A percentile compares a stretch with the other conserved stretches of the same genome.
Conservation (phyloP, 1,284 basidiomycete species). For the Hypsizygus ulmarius region DNA sequence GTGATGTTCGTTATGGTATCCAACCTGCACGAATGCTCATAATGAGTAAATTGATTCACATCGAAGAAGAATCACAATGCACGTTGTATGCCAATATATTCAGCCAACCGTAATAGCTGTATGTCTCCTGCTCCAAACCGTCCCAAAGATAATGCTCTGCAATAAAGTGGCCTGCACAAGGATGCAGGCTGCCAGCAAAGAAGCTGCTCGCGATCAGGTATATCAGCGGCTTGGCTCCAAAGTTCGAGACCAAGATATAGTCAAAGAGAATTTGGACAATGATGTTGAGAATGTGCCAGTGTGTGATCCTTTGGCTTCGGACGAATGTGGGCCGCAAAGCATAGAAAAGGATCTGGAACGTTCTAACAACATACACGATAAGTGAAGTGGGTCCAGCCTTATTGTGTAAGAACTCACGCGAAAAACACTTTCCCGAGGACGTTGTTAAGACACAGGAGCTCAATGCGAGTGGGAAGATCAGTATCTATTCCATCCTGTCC, state of each 20-base stretch:
- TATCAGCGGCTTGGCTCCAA: slow-evolving; percentile 65
- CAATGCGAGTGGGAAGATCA: slow-evolving; percentile 86
- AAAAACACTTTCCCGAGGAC: slow-evolving; percentile 98
- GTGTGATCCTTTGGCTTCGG: slow-evolving; percentile 76
- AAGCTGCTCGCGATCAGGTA: slow-evolving; percentile 90
- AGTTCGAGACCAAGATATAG: slow-evolving; percentile 57
- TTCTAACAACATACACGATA: slow-evolving; percentile 45
- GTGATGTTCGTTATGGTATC: slow-evolving; percentile 99
- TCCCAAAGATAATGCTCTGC: slow-evolving; percentile 97
- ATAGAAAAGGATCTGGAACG: slow-evolving; percentile 98
- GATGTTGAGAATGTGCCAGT: slow-evolving; percentile 86
- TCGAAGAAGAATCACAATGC: slow-evolving; percentile 23
- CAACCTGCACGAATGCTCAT: slow-evolving; percentile 56
- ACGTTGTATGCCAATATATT: slow-evolving; percentile 96
- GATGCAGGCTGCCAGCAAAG: slow-evolving; percentile 94
- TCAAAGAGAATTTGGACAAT: slow-evolving; percentile 72
- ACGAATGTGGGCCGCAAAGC: slow-evolving; percentile 96
- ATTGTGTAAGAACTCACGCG: slow-evolving; percentile 56
- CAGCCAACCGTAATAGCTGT: slow-evolving; percentile 92
- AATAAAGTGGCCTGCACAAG: slow-evolving; percentile 96
- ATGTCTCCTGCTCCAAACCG: slow-evolving; percentile 89
- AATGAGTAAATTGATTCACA: neutral
- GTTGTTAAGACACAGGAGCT: slow-evolving; percentile 87
- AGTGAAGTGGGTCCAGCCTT: neutral
- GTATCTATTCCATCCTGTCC: slow-evolving; percentile 98